phyloP scores from a whole-genome alignment of 768 basidiomycete species.

The Tephrocybe sp. region DNA sequence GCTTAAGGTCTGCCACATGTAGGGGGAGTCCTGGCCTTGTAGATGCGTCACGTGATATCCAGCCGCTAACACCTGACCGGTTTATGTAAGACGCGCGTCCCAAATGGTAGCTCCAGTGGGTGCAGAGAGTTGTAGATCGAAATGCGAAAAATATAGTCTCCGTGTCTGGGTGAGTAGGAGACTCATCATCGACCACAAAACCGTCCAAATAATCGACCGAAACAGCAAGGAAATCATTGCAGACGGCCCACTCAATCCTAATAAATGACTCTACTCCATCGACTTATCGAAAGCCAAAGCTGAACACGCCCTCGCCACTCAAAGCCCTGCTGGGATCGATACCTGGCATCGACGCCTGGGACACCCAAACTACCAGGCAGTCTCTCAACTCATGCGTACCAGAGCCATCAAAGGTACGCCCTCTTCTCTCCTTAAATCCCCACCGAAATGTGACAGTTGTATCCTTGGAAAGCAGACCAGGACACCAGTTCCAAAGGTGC shows the following conservation, averaged over 20 bases:
- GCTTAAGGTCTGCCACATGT: too few species aligned
- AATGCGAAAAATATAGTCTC: too few species aligned
- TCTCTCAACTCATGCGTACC: neutral
- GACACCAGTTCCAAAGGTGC: constrained; percentile 1
- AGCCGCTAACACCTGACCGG: too few species aligned
- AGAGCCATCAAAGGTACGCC: neutral
- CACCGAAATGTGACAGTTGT: constrained; percentile 7
- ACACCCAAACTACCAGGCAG: neutral
- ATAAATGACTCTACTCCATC: constrained; percentile 18
- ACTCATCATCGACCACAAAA: constrained; percentile 15
- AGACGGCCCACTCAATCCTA: constrained; percentile 5
- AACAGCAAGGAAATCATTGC: constrained; percentile 15
- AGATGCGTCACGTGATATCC: too few species aligned
- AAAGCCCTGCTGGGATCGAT: neutral
- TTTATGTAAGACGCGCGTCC: too few species aligned
- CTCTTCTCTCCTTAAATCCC: neutral
- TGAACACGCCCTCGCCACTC: constrained; percentile 17
- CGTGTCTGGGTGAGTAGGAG: too few species aligned
- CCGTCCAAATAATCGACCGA: neutral
- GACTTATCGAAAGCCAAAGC: constrained; percentile 3
- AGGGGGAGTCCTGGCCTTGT: too few species aligned
- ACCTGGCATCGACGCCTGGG: neutral
- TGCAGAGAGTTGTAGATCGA: too few species aligned
- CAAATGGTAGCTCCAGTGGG: too few species aligned
- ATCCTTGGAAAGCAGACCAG: constrained; percentile 8